Evolutionary conservation across 305 asterid species (phyloP).

Genomic region (Rubia tinctorum): DNA sequence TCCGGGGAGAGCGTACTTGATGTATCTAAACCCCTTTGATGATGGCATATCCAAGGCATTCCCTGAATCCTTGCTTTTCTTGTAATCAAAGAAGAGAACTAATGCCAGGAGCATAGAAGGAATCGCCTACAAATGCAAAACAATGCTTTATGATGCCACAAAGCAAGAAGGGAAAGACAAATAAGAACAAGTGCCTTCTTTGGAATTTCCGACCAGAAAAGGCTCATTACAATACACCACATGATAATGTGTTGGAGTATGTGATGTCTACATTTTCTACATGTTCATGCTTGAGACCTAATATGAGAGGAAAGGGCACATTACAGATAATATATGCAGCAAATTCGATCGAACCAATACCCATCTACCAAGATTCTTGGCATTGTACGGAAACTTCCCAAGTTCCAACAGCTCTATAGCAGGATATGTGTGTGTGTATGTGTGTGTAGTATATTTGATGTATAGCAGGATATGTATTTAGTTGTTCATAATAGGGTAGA

Average conservation of each 20-base stretch:
- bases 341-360: background rate
- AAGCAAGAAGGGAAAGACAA: background rate
- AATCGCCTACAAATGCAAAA: slow-evolving; percentile 66
- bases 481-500: background rate
- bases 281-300: background rate
- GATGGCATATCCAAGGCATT: slow-evolving; percentile 35
- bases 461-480: too few relatives aligned
- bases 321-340: background rate
- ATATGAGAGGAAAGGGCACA: background rate
- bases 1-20: slow-evolving; percentile 70
- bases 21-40: slow-evolving; percentile 60
- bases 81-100: slow-evolving; percentile 83
- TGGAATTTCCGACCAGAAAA: background rate
- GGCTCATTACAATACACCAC: background rate
- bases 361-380: background rate
- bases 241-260: background rate
- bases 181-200: background rate
- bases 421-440: too few relatives aligned
- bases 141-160: background rate
- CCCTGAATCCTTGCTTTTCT: slow-evolving; percentile 48
- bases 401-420: background rate
- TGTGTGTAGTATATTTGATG: too few relatives aligned
- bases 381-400: background rate
- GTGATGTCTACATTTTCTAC: background rate
- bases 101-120: slow-evolving; percentile 97